Percentiles rank a stretch among this genome's conserved stretches.
Conservation (phyloP, 202 grass and related monocot species). For the Panicum hallii region DNA sequence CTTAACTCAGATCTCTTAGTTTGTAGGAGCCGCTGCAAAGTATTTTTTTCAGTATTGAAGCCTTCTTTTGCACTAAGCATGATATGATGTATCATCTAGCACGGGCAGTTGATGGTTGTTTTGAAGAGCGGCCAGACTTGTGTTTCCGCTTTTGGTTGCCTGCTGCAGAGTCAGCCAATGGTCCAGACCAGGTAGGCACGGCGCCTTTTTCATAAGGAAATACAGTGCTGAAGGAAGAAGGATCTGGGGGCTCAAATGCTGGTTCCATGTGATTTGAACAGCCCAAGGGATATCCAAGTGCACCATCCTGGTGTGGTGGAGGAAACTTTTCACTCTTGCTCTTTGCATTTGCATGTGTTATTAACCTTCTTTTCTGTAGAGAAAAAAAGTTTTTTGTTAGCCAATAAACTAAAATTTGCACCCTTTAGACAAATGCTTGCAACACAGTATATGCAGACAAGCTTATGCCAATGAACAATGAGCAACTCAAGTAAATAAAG, state of each 20-base stretch:
- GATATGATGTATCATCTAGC: conserved; percentile 57
- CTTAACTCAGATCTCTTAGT: conserved; percentile 38
- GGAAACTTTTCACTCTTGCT: conserved; percentile 98
- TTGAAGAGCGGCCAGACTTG: conserved; percentile 71
- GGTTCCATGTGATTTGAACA: conserved; percentile 86
- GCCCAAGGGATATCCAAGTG: conserved; percentile 78
- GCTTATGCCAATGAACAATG: conserved; percentile 24
- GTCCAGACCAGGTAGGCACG: conserved; percentile 82
- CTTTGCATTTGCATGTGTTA: conserved; percentile 87
- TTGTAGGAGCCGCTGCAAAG: conserved; percentile 20
- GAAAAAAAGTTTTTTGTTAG: not conserved
- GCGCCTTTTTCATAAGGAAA: conserved; percentile 71
- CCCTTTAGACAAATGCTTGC: not conserved
- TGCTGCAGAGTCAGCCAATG: conserved; percentile 63
- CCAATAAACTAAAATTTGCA: not conserved
- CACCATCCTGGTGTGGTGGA: conserved; percentile 85
- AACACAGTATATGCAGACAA: not conserved
- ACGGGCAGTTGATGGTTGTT: conserved; percentile 73
- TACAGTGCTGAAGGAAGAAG: conserved; percentile 83
- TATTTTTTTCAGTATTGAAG: conserved; percentile 24
- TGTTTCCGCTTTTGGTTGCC: conserved; percentile 76
- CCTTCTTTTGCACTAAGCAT: conserved; percentile 52
- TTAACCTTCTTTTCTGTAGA: conserved; percentile 76
- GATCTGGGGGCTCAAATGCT: conserved; percentile 68
- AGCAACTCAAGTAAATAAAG: conserved; percentile 10